Percentiles rank a stretch among this genome's conserved stretches.
Evolutionary conservation across 305 asterid species (phyloP).

Genomic region (Andrographis paniculata): DNA sequence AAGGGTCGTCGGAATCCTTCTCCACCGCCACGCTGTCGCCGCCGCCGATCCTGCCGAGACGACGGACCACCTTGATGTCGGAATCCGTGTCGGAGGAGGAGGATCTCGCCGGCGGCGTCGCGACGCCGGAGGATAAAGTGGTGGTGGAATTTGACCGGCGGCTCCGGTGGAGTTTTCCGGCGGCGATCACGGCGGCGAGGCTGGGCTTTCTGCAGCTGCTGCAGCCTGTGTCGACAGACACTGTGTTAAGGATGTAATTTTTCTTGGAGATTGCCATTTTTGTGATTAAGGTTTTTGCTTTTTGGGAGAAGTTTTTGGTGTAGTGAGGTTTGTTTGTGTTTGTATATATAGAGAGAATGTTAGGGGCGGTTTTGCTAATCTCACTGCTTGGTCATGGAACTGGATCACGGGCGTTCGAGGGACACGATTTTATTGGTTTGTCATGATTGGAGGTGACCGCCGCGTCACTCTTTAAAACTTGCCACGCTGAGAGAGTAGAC

Average conservation of each 20-base stretch:
- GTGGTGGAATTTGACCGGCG: constrained; percentile 18
- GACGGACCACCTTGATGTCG: constrained; percentile 45
- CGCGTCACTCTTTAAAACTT: no score
- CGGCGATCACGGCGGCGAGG: constrained; percentile 27
- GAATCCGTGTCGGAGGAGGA: constrained; percentile 33
- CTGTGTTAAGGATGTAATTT: constrained; percentile 34
- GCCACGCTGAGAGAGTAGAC: no score
- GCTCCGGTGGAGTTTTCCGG: not conserved
- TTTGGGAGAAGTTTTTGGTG: not conserved
- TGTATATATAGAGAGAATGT: no score
- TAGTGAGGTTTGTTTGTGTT: not conserved
- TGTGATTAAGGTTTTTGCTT: no score
- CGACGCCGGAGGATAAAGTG: constrained; percentile 24
- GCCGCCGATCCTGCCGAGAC: constrained; percentile 68
- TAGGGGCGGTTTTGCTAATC: no score
- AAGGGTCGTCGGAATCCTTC: constrained; percentile 79
- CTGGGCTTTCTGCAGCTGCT: constrained; percentile 36
- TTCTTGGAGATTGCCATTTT: constrained; percentile 23
- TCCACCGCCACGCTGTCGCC: constrained; percentile 75
- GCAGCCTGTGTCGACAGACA: constrained; percentile 50
- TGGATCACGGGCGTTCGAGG: no score
- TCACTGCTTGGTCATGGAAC: no score
- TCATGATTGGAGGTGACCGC: no score
- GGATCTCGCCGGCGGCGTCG: constrained; percentile 13
- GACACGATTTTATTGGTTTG: no score